A percentile compares a stretch with the other conserved stretches of the same genome.
phyloP scores from a whole-genome alignment of 768 basidiomycete genomes.

The Panellus pusillus region DNA sequence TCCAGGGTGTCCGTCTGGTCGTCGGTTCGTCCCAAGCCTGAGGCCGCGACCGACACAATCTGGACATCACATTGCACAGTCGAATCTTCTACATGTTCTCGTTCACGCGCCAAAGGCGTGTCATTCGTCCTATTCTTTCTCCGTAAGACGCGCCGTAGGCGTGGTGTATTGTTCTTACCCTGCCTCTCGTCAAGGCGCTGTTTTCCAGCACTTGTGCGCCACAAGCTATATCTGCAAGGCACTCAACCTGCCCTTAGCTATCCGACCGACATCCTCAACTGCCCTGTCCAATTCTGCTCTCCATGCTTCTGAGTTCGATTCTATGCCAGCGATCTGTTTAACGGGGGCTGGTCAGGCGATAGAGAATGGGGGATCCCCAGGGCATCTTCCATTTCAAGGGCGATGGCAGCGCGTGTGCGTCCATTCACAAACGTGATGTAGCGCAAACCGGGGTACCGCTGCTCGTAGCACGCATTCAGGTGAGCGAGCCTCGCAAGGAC shows the following conservation, averaged over 20 bases:
- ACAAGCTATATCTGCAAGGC: slow-evolving; percentile 42
- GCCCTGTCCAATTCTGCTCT: slow-evolving; percentile 68
- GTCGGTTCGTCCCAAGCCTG: no score
- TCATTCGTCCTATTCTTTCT: no score
- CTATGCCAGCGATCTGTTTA: slow-evolving; percentile 37
- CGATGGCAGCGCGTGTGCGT: slow-evolving; percentile 67
- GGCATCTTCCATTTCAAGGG: slow-evolving; percentile 75
- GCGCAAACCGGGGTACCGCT: slow-evolving; percentile 67
- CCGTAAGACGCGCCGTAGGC: no score
- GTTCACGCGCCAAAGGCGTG: no score
- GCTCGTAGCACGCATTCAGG: slow-evolving; percentile 79
- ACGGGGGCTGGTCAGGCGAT: slow-evolving; percentile 42
- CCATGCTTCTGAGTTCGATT: slow-evolving; percentile 53
- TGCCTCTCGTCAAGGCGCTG: no score
- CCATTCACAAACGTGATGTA: slow-evolving; percentile 95
- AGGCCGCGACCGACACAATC: no score
- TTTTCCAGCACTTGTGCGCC: no score
- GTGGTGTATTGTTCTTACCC: no score
- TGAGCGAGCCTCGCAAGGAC: slow-evolving; percentile 71
- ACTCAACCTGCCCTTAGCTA: slow-evolving; percentile 69
- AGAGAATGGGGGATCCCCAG: slow-evolving; percentile 55
- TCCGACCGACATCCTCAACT: slow-evolving; percentile 67
- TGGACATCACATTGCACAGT: no score
- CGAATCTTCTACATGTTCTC: no score
- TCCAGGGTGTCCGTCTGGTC: no score